Base-by-base conservation (phyloP, 2,329 filamentous ascomycete species). In the Ceratocystiopsis brevicomis region DNA sequence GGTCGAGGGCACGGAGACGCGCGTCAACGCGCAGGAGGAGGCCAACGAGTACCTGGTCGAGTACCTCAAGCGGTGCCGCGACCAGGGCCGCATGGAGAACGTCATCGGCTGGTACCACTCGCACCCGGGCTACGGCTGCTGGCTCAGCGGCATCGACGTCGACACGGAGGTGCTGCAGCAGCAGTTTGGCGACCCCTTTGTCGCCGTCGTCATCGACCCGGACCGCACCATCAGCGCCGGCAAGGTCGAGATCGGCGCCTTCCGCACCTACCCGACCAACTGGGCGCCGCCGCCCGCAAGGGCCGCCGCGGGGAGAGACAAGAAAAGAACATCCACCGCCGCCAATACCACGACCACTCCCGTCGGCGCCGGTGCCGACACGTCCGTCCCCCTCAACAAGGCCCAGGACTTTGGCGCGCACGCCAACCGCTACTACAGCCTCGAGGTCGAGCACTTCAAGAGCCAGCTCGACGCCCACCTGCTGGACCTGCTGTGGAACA, bases 31-130 rank as follows among this genome's bases (percentile, higher is more conserved):
- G 0, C 86, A 94, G 56, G 80, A 81, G 51, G 87, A 96, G 53
- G 90, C 88, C 43, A 92, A 96, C 64, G 90, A 96, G 65, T 98
- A 96, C 65, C 84, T 96, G 67, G 78, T 94, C 44, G 75, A 82
- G 51, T 96, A 92, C 57, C 70, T 92, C 25, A 69, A 79, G 52
- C 66, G 78, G 3, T 81, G 80, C 52, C 73, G 88, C 46, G 77
- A 87, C 55, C 82, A 66, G 71, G 85, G 58, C 51, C 66, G 87
- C 44, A 67, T 79, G 58, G 90, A 98, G 62, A 96, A 98, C 58
- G 82, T 84, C 0, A 81, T 98, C 15, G 90, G 90, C 16, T 98
- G 90, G 90, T 98, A 98, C 61, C 90, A 98, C 62, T 88, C 80
- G 52, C 90, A 98, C 58, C 90, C 90, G 0, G 90, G 90, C 21